Evolutionary conservation across 306 rosid genomes (phyloP), one percentile per base, ranked within the genome.

Genomic region (Quercus berberidifolia): DNA sequence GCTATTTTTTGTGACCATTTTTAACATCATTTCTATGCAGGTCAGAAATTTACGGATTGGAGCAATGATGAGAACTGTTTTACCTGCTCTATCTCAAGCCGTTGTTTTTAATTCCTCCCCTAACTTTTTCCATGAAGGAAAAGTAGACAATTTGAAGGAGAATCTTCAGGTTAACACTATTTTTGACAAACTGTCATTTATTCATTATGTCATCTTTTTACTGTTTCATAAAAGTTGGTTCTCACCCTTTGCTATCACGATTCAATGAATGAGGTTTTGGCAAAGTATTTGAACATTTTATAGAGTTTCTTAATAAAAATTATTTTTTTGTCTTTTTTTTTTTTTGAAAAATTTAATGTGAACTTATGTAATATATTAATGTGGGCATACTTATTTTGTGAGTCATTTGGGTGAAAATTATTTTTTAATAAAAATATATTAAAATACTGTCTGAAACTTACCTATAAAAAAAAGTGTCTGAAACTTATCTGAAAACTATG

Each of bases 41-140:
- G 92, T 92, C 80, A 85, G 94, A 79, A 92, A 94, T 83, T 85
- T 94, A 80, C 84, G 98, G 71, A 92, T 89, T 79, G 98, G 98
- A 78, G 98, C 97, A 77, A 92, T 94, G 98, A 85, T 90, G 80
- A 85, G 87, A 88, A 94, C 97, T 81, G 92, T 94, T 80, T 88
- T 94, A 78, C 96, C 97, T 74, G 92, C 96, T 26, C 81, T 94
- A 81, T 94, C 96, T 69, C 98, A 92, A 75, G 96, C 98, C 54
- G 90, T 92, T 87, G 80, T 88, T 41, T 82, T 92, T 86, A 87
- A 86, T 82, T 94, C 92, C 58, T 72, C 74, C 62, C 82, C 84
- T 78, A 76, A 81, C 81, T 76, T 75, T 71, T 76, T 43, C 74
- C 80, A 67, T 67, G 90, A 84, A 87, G 90, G 86, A 85, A 85